phyloP scores from a whole-genome alignment of 441 rosid species.

The Gossypium gossypioides region DNA sequence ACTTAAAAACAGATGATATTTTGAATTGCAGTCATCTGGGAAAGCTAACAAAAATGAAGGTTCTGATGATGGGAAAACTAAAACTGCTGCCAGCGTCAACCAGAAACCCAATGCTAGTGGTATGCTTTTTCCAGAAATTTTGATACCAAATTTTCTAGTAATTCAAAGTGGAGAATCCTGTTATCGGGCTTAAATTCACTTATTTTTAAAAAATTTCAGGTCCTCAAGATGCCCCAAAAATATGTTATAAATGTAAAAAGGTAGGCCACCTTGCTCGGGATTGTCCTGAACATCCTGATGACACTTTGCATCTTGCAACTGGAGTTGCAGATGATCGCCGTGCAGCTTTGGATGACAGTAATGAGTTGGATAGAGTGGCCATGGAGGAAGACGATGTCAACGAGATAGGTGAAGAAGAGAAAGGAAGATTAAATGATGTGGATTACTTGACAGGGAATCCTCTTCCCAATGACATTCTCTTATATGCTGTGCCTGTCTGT shows the following conservation, averaged over 20 bases:
- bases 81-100: conserved; percentile 15
- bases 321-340: conserved; percentile 20
- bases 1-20: conserved; percentile 14
- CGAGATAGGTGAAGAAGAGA: conserved; percentile 88
- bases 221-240: conserved; percentile 55
- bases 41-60: conserved; percentile 49
- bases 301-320: conserved; percentile 22
- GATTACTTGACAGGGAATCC: conserved; percentile 91
- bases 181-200: not conserved
- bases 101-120: conserved; percentile 28
- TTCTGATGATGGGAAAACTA: conserved; percentile 23
- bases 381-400: conserved; percentile 86
- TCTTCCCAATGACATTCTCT: conserved; percentile 62
- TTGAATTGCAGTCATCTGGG: conserved; percentile 66
- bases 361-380: conserved; percentile 60
- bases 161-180: not conserved
- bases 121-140: not conserved
- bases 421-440: conserved; percentile 65
- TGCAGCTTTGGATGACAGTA: conserved; percentile 13
- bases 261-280: conserved; percentile 80
- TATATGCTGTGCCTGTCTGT: conserved; percentile 79
- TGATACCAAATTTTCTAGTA: not conserved
- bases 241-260: conserved; percentile 84
- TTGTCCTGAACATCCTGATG: conserved; percentile 57
- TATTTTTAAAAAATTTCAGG: conserved; percentile 32